A percentile compares a stretch with the other conserved stretches of the same genome.
These are phyloP conservation scores for Penicillium macrosclerotiorum DNA, from an alignment of 495 filamentous ascomycete species.

Conservation along the genomic window DNA sequence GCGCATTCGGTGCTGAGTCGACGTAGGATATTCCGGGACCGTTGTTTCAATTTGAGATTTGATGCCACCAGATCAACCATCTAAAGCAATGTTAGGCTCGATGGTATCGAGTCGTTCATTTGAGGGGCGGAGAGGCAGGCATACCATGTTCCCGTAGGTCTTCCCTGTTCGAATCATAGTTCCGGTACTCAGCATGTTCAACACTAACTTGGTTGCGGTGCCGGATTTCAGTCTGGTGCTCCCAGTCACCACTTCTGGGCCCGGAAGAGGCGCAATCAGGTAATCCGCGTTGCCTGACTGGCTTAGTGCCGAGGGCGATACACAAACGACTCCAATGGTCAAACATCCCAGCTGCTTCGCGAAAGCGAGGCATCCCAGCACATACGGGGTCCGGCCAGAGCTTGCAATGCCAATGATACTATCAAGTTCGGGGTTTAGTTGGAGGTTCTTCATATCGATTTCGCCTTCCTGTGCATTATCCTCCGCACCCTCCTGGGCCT, in stretches of 20 bases:
- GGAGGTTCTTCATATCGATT: conserved; percentile 22
- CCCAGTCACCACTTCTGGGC: conserved; percentile 38
- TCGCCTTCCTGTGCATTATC: conserved; percentile 26
- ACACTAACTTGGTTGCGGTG: conserved; percentile 37
- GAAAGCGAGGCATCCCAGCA: conserved; percentile 34
- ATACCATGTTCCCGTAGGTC: conserved; percentile 42
- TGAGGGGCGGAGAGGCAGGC: no score
- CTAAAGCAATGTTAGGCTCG: conserved; percentile 14
- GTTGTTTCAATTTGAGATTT: conserved; percentile 36
- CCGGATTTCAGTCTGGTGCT: conserved; percentile 42
- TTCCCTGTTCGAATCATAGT: conserved; percentile 40
- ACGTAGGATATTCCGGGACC: conserved; percentile 36
- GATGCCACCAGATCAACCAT: conserved; percentile 42
- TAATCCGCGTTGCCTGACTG: conserved; percentile 26
- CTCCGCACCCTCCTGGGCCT: conserved; percentile 41
- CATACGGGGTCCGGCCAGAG: conserved; percentile 43
- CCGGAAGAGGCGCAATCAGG: conserved; percentile 32
- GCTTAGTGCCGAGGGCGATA: conserved; percentile 29
- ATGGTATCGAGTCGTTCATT: neutral
- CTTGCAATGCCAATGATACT: conserved; percentile 40
- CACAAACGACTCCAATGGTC: conserved; percentile 35
- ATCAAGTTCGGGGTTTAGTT: conserved; percentile 29
- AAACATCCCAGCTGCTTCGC: conserved; percentile 30
- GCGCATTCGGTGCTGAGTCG: conserved; percentile 22
- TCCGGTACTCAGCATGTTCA: conserved; percentile 43